A percentile compares a stretch with the other conserved stretches of the same genome.
Evolutionary conservation across 495 filamentous ascomycete species (phyloP).

Genomic region (Pyrenula massariospora): DNA sequence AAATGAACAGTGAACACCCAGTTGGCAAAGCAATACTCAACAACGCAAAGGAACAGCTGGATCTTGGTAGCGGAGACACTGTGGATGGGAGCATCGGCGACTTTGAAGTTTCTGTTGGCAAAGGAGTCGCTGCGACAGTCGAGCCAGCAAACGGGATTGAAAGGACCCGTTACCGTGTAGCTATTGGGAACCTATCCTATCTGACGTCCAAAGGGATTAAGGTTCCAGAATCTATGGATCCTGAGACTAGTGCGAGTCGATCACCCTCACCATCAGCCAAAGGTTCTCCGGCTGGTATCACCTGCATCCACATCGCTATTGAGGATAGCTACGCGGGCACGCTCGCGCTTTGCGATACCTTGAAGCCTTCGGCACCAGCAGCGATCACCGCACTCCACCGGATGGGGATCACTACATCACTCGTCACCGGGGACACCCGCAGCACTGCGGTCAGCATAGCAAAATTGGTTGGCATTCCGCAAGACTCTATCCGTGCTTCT

Average conservation of each 20-base stretch:
- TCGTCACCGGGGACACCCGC: constrained; percentile 88
- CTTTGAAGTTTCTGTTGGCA: constrained; percentile 73
- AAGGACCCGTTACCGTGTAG: constrained; percentile 57
- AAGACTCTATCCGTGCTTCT: constrained; percentile 63
- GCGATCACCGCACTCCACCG: constrained; percentile 71
- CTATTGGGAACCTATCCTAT: constrained; percentile 73
- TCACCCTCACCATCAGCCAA: constrained; percentile 9
- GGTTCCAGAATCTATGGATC: constrained; percentile 52
- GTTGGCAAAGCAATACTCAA: constrained; percentile 74
- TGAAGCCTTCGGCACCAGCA: constrained; percentile 79
- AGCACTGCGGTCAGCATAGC: constrained; percentile 77
- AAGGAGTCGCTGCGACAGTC: constrained; percentile 72
- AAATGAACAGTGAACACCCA: constrained; percentile 91
- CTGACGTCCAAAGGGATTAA: constrained; percentile 54
- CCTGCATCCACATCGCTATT: constrained; percentile 85
- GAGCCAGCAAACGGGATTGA: constrained; percentile 60
- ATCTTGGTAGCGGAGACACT: constrained; percentile 56
- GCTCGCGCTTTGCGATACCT: constrained; percentile 73
- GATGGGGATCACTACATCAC: constrained; percentile 75
- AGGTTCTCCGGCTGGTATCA: constrained; percentile 46
- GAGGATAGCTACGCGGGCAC: constrained; percentile 68
- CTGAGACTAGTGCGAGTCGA: constrained; percentile 13
- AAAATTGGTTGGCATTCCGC: constrained; percentile 65
- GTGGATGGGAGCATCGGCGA: constrained; percentile 75
- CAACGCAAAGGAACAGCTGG: constrained; percentile 62